These are phyloP conservation scores for Boletus subcaerulescens DNA, from an alignment of 768 basidiomycete species.

Conservation along the genomic window DNA sequence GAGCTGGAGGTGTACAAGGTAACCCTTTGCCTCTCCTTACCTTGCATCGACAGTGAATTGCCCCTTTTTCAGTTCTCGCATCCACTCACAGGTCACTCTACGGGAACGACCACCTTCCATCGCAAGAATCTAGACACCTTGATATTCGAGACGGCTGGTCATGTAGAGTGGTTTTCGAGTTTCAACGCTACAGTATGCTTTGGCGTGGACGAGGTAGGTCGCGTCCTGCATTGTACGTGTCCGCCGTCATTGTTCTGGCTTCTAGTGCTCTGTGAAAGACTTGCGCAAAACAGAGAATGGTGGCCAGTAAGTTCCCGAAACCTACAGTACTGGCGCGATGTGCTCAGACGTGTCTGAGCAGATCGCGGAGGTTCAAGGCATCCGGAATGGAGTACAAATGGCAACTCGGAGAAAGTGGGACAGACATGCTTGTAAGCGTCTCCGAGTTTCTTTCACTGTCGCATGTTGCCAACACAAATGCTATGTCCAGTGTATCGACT, in stretches of 20 bases:
- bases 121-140: slow-evolving; percentile 44
- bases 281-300: slow-evolving; percentile 48
- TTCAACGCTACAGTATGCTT: slow-evolving; percentile 46
- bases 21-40: not conserved
- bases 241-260: not conserved
- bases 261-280: slow-evolving; percentile 42
- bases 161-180: slow-evolving; percentile 50
- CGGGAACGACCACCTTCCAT: slow-evolving; percentile 45
- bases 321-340: not conserved
- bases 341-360: slow-evolving; percentile 18
- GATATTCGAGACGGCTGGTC: slow-evolving; percentile 50
- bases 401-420: slow-evolving; percentile 45
- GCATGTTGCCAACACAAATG: not conserved
- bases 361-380: slow-evolving; percentile 55
- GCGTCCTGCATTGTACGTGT: not conserved
- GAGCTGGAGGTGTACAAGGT: slow-evolving; percentile 46
- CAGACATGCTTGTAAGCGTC: slow-evolving; percentile 44
- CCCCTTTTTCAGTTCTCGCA: slow-evolving; percentile 38
- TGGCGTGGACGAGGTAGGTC: slow-evolving; percentile 44
- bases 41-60: not conserved
- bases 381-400: slow-evolving; percentile 53
- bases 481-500: slow-evolving; percentile 47
- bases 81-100: slow-evolving; percentile 41
- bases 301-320: slow-evolving; percentile 42
- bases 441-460: not conserved